Evolutionary conservation across 2,329 filamentous ascomycete species (phyloP).

Genomic region (Diaporthe sp.): DNA sequence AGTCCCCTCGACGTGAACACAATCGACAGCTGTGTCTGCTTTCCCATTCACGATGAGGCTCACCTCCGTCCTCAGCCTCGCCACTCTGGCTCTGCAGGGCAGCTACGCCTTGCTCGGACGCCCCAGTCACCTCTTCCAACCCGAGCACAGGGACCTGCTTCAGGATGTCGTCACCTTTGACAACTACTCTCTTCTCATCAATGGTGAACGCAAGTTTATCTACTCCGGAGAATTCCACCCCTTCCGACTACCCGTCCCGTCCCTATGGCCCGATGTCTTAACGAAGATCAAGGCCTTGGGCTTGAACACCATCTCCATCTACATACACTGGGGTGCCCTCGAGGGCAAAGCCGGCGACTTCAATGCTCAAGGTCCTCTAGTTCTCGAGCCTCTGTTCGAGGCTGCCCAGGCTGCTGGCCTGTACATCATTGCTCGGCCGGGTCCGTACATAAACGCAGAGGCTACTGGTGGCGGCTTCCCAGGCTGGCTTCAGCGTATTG

Average conservation of each 20-base stretch:
- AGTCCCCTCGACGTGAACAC: background rate
- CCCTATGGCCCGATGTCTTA: slow-evolving; percentile 73
- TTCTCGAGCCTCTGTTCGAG: slow-evolving; percentile 76
- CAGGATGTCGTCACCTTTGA: slow-evolving; percentile 70
- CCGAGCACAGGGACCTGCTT: slow-evolving; percentile 36
- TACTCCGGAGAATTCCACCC: slow-evolving; percentile 78
- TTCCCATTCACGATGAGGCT: slow-evolving; percentile 34
- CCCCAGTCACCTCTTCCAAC: slow-evolving; percentile 26
- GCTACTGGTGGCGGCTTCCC: slow-evolving; percentile 78
- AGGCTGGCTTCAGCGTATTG: slow-evolving; percentile 76
- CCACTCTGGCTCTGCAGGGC: slow-evolving; percentile 28
- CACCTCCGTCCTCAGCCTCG: slow-evolving; percentile 27
- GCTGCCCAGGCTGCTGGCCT: slow-evolving; percentile 76
- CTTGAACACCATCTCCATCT: slow-evolving; percentile 79
- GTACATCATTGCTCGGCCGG: slow-evolving; percentile 70
- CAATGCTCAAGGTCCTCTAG: slow-evolving; percentile 75
- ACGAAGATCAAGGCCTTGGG: slow-evolving; percentile 81
- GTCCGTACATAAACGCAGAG: slow-evolving; percentile 61
- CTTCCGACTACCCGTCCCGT: slow-evolving; percentile 55
- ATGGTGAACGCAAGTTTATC: slow-evolving; percentile 75
- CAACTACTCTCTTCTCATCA: slow-evolving; percentile 73
- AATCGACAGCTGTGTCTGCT: background rate
- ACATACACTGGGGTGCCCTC: slow-evolving; percentile 77
- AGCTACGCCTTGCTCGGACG: slow-evolving; percentile 33
- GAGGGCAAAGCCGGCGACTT: slow-evolving; percentile 77